Percentiles rank a stretch among this genome's conserved stretches.
These are phyloP conservation scores for Grosmannia serpens DNA, from an alignment of 2,329 filamentous ascomycete species.

Conservation along the genomic window DNA sequence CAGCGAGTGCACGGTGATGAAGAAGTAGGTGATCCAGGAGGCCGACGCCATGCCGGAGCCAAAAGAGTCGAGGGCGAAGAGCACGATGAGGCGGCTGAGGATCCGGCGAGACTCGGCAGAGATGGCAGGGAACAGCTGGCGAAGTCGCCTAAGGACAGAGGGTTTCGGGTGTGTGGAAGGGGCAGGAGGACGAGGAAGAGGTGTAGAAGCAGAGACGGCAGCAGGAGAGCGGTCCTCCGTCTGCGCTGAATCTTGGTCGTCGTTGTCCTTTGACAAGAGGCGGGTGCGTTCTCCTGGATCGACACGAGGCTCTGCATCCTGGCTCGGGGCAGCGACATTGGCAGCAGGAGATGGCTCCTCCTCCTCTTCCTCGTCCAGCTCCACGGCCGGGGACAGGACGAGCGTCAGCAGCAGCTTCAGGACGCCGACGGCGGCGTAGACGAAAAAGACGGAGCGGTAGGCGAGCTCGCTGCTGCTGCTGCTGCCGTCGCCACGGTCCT, in stretches of 20 bases:
- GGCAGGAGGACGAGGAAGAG: neutral
- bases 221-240: too few species aligned
- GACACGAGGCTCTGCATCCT: neutral
- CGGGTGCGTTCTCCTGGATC: neutral
- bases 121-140: constrained; percentile 41
- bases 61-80: constrained; percentile 30
- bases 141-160: neutral
- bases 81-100: constrained; percentile 39
- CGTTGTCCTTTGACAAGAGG: neutral
- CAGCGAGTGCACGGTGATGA: constrained; percentile 35
- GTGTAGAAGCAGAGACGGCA: neutral
- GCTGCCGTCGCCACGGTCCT: constrained; percentile 11
- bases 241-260: too few species aligned
- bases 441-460: constrained; percentile 45
- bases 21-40: constrained; percentile 48
- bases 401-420: constrained; percentile 44
- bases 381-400: constrained; percentile 27
- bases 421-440: constrained; percentile 44
- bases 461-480: constrained; percentile 16
- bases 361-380: constrained; percentile 14
- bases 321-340: neutral
- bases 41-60: constrained; percentile 36
- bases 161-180: too few species aligned
- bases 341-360: neutral
- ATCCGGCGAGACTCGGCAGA: constrained; percentile 41